phyloP scores from a whole-genome alignment of 176 grass and related monocot genomes.

The Carex myosuroides region DNA sequence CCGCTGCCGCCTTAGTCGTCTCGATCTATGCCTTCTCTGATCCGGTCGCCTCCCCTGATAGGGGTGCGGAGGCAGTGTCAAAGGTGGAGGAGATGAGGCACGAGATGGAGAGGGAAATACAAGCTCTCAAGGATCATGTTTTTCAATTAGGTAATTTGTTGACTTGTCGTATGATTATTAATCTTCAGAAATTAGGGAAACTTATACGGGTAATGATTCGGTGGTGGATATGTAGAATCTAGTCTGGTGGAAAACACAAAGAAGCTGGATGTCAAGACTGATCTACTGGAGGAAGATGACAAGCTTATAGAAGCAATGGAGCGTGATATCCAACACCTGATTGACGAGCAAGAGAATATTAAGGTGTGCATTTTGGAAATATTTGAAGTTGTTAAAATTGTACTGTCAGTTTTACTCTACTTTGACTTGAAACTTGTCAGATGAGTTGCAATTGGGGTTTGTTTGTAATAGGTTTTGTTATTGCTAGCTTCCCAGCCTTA shows the following conservation, averaged over 20 bases:
- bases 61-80: not conserved
- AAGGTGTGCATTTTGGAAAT: constrained; percentile 39
- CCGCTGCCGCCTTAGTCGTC: constrained; percentile 32
- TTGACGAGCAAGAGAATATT: constrained; percentile 31
- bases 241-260: constrained; percentile 44
- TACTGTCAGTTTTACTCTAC: not conserved
- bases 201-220: not conserved
- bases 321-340: constrained; percentile 38
- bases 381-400: not conserved
- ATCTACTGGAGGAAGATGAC: constrained; percentile 37
- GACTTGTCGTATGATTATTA: not conserved
- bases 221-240: constrained; percentile 36
- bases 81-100: constrained; percentile 14
- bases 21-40: constrained; percentile 31
- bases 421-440: not conserved
- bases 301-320: constrained; percentile 60
- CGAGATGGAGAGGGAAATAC: constrained; percentile 39
- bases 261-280: constrained; percentile 33
- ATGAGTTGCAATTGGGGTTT: not conserved
- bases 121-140: constrained; percentile 47
- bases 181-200: not conserved
- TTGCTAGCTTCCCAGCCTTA: not conserved
- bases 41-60: not conserved
- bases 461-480: not conserved
- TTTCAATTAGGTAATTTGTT: constrained; percentile 44